Evolutionary conservation across 345 rosid genomes (phyloP), one percentile per base, ranked within the genome.

Genomic region (Syzygium grande): DNA sequence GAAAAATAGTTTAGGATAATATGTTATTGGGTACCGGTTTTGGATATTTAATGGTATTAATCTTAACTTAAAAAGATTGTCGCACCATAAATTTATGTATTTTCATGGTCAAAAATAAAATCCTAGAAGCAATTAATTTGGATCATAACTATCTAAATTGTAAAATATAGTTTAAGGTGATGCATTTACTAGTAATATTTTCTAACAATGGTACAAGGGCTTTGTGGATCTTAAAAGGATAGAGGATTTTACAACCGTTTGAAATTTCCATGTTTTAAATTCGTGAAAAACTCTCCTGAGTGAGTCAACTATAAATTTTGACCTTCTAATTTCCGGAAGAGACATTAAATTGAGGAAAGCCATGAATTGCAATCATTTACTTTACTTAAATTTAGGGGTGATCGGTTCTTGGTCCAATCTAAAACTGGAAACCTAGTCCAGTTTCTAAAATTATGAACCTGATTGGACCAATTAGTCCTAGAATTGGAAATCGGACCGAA

Each of bases 21-120:
- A 3, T 34, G 3, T 38, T 0, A 0, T 2, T 10, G 22, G 12
- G 11, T 17, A 19, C 3, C 2, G 0, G 6, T 10, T 16, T 68
- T 38, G 22, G 79, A 68, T 68, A 17, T 30, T 68, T 34, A 68
- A 68, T 68, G 13, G 6, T 17, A 68, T 68, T 17, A 68, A 68
- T 0, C 43, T 5, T 68, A 34, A 34, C 17, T 16, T 30, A 30
- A 68, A 68, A 68, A 16, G 23, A 9, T 30, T 3, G 11, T 30
- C 23, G 17, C 17, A 68, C 41, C 43, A 4, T 68, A 30, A 16
- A 11, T 68, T 68, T 68, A 30, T 68, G 10, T 68, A 68, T 68
- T 16, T 17, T 68, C 12, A 3, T 19, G 79, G 19, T 5, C 46
- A 10, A 30, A 34, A 4, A 68, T 30, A 65, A 65, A 65, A 2